Base-by-base conservation (phyloP, 164 flowering plant genomes). In the Brasenia schreberi region DNA sequence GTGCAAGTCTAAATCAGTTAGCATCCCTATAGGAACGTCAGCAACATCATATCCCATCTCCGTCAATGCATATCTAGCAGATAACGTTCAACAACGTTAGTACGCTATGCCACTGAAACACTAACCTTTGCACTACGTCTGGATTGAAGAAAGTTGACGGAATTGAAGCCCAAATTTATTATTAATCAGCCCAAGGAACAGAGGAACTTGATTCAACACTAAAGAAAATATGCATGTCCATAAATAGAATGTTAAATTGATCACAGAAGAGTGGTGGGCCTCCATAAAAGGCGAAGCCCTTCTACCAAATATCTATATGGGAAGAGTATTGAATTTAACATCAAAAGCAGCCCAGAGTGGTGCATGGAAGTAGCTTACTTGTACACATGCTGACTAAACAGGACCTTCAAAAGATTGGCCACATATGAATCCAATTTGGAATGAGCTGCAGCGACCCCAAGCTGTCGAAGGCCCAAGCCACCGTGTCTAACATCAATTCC, bases 301-400 rank as follows among this genome's bases (percentile, higher is more conserved):
- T 33, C 39, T 33, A 33, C 39, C 4, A 33, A 33, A 33, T 33
- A 33, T 33, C 39, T 33, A 33, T 33, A 33, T 33, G 39, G 39
- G 39, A 33, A 33, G 39, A 33, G 39, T 33, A 33, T 33, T 33
- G 39, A 33, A 33, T 33, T 33, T 33, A 33, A 4, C 2, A 0
- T 33, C 39, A 33, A 33, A 33, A 33, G 39, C 39, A 33, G 39
- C 4, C 39, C 39, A 33, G 4, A 33, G 39, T 33, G 2, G 39
- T 33, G 4, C 39, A 33, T 33, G 39, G 39, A 33, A 33, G 39
- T 33, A 33, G 39, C 59, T 6, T 19, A 80, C 96, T 76, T 86
- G 76, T 89, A 92, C 0, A 87, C 83, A 72, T 81, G 93, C 64
- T 82, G 96, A 68, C 93, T 77, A 71, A 96, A 90, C 59, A 90